Percentiles rank a stretch among this genome's conserved stretches.
Conservation (phyloP, 192 early-diverging fungal species). For the Cladochytrium replicatum region DNA sequence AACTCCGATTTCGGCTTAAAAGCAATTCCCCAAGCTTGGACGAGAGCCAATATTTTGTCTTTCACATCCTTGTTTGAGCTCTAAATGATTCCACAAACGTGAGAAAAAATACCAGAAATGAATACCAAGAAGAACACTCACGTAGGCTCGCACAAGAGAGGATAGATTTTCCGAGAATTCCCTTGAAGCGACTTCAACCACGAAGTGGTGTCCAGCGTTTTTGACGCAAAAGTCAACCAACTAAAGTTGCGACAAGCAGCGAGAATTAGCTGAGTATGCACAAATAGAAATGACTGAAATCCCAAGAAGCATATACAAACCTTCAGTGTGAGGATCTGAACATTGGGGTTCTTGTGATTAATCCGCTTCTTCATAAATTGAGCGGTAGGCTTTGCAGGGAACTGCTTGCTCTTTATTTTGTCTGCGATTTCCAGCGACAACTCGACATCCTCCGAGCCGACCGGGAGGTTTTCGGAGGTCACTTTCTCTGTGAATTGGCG, state of each 20-base stretch:
- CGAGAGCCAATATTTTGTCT: slow-evolving; percentile 57
- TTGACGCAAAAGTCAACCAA: slow-evolving; percentile 89
- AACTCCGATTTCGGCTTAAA: slow-evolving; percentile 72
- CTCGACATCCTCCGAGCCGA: slow-evolving; percentile 74
- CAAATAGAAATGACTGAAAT: neutral
- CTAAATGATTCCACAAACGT: slow-evolving; percentile 4
- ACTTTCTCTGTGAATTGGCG: slow-evolving; percentile 49
- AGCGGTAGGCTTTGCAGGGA: slow-evolving; percentile 61
- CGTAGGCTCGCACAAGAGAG: slow-evolving; percentile 43
- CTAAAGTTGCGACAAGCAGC: slow-evolving; percentile 22
- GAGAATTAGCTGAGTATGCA: neutral
- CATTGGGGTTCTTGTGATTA: slow-evolving; percentile 87
- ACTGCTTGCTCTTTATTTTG: slow-evolving; percentile 75
- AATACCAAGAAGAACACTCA: slow-evolving; percentile 19
- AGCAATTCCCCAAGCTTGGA: slow-evolving; percentile 86
- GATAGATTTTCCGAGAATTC: slow-evolving; percentile 86
- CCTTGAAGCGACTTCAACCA: slow-evolving; percentile 72
- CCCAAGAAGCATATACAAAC: slow-evolving; percentile 24
- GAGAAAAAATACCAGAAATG: neutral
- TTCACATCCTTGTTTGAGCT: slow-evolving; percentile 60
- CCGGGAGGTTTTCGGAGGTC: slow-evolving; percentile 82
- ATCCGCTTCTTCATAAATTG: slow-evolving; percentile 69
- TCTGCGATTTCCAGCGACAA: slow-evolving; percentile 85
- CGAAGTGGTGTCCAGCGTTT: slow-evolving; percentile 80
- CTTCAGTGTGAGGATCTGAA: slow-evolving; percentile 77